Evolutionary conservation across 1,284 basidiomycete species (phyloP).

Genomic region (Apiotrichum brassicae): DNA sequence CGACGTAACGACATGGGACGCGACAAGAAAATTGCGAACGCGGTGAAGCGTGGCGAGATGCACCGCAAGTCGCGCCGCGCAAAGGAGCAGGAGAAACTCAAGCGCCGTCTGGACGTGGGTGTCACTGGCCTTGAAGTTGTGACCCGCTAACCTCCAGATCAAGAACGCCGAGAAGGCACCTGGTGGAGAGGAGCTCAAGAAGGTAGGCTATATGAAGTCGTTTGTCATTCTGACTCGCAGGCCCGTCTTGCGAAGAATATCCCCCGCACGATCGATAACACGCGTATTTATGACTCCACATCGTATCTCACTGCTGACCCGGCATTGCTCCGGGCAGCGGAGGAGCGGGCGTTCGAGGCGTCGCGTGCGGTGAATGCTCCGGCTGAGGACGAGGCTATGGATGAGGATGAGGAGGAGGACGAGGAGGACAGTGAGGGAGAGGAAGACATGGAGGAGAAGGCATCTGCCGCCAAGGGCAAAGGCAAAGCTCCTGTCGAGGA

Average conservation of each 20-base stretch:
- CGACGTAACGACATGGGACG: constrained; percentile 32
- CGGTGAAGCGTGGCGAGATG: constrained; percentile 72
- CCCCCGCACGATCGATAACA: constrained; percentile 88
- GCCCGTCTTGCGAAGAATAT: constrained; percentile 77
- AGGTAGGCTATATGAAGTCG: constrained; percentile 18
- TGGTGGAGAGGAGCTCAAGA: constrained; percentile 36
- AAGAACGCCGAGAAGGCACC: constrained; percentile 39
- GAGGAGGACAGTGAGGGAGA: constrained; percentile 39
- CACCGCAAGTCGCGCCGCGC: constrained; percentile 68
- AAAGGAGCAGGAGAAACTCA: constrained; percentile 73
- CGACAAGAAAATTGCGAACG: constrained; percentile 63
- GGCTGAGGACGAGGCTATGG: constrained; percentile 8
- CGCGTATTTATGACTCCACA: constrained; percentile 73
- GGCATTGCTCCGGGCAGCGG: constrained; percentile 38
- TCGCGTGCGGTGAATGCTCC: constrained; percentile 30
- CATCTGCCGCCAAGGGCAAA: constrained; percentile 32
- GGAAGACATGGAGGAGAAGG: constrained; percentile 51
- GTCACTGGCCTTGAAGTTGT: not conserved
- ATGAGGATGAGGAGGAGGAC: constrained; percentile 20
- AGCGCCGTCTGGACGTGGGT: constrained; percentile 67
- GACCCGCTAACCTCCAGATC: constrained; percentile 18
- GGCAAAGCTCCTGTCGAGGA: constrained; percentile 2
- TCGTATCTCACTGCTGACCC: constrained; percentile 71
- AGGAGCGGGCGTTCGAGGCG: constrained; percentile 33
- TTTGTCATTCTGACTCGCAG: constrained; percentile 47